Evolutionary conservation across 2,329 filamentous ascomycete species (phyloP).

Genomic region (Beauveria varroae): DNA sequence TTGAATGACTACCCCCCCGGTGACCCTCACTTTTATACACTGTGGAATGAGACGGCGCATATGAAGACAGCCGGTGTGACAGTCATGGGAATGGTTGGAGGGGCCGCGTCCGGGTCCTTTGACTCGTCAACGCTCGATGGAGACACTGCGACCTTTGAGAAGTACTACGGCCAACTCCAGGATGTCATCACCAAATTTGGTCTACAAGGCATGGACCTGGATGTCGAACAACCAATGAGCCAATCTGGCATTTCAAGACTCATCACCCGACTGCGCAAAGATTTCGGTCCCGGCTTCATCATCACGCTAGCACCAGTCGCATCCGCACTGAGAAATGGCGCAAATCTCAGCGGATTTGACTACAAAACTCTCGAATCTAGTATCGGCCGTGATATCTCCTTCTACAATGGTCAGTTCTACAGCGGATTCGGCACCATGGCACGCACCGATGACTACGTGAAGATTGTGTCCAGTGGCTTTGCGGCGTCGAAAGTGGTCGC

Average conservation of each 20-base stretch:
- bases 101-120: slow-evolving; percentile 69
- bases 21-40: slow-evolving; percentile 53
- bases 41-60: slow-evolving; percentile 68
- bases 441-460: slow-evolving; percentile 33
- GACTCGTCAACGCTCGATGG: slow-evolving; percentile 46
- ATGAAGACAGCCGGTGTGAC: slow-evolving; percentile 67
- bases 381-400: slow-evolving; percentile 57
- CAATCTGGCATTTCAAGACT: slow-evolving; percentile 56
- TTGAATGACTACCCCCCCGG: slow-evolving; percentile 70
- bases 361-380: slow-evolving; percentile 63
- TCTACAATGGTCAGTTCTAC: slow-evolving; percentile 88
- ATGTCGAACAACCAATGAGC: slow-evolving; percentile 69
- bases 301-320: slow-evolving; percentile 76
- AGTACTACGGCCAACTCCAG: slow-evolving; percentile 62
- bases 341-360: slow-evolving; percentile 69
- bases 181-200: slow-evolving; percentile 52
- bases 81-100: slow-evolving; percentile 77
- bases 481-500: slow-evolving; percentile 62
- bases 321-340: slow-evolving; percentile 49
- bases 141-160: slow-evolving; percentile 53
- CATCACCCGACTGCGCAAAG: slow-evolving; percentile 56
- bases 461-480: slow-evolving; percentile 56
- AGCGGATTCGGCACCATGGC: slow-evolving; percentile 65
- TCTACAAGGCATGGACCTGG: slow-evolving; percentile 64
- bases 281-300: slow-evolving; percentile 62